Evolutionary conservation across 805 yeast genomes (phyloP).

Genomic region (Metschnikowia santaceciliae): DNA sequence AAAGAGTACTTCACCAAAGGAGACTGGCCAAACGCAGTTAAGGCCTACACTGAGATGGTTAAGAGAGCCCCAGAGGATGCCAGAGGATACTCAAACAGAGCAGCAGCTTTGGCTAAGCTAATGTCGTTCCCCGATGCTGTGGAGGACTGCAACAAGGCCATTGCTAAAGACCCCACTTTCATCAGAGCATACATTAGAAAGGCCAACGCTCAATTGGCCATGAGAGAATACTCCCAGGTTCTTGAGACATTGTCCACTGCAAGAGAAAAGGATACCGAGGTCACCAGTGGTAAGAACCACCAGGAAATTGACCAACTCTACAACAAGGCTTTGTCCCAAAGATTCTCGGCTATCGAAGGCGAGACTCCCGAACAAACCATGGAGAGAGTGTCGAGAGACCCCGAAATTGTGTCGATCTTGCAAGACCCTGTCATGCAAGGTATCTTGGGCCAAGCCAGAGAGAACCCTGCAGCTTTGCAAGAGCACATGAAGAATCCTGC

Average conservation of each 20-base stretch:
- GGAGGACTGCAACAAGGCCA: slow-evolving; percentile 86
- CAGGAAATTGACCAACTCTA: slow-evolving; percentile 80
- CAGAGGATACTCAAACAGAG: slow-evolving; percentile 95
- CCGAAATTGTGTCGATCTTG: slow-evolving; percentile 86
- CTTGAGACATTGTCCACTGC: slow-evolving; percentile 79
- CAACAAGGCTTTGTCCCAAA: slow-evolving; percentile 69
- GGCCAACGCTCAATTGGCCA: slow-evolving; percentile 89
- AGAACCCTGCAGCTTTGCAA: slow-evolving; percentile 92
- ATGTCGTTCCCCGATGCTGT: slow-evolving; percentile 98
- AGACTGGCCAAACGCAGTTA: slow-evolving; percentile 96
- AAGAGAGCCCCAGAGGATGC: slow-evolving; percentile 97
- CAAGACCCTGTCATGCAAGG: slow-evolving; percentile 97
- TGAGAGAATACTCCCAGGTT: slow-evolving; percentile 79
- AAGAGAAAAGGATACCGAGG: slow-evolving; percentile 65
- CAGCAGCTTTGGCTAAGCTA: slow-evolving; percentile 91
- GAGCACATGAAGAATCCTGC: slow-evolving; percentile 98
- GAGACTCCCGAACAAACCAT: slow-evolving; percentile 94
- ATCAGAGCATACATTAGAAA: slow-evolving; percentile 95
- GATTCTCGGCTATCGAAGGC: slow-evolving; percentile 79
- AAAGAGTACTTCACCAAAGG: slow-evolving; percentile 83
- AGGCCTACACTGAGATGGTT: slow-evolving; percentile 91
- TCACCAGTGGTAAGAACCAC: slow-evolving; percentile 51
- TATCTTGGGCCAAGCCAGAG: slow-evolving; percentile 88
- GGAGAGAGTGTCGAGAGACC: slow-evolving; percentile 86
- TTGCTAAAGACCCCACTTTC: slow-evolving; percentile 81